Base-by-base conservation (phyloP, 306 rosid species). In the Vachellia collinsii region DNA sequence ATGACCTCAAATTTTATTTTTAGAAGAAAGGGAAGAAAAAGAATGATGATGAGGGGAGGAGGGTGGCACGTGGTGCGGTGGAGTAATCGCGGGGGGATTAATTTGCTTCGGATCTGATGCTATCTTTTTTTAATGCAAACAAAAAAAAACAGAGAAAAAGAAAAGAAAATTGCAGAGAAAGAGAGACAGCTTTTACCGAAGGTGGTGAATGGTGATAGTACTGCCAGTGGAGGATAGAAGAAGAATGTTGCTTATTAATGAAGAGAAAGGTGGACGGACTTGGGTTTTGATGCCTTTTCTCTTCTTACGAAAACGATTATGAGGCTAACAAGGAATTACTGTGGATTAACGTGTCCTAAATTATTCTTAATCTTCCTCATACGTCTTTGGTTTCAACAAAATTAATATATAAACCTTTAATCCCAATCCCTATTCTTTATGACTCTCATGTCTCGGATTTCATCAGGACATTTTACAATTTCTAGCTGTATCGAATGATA, bases 31-130 rank as follows among this genome's bases (percentile, higher is more conserved):
- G 58, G 34, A 29, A 51, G 58, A 48, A 22, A 0, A 72, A 66
- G 84, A 54, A 54, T 38, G 9, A 82, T 88, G 81, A 88, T 81
- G 87, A 58, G 51, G 77, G 80, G 9, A 70, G 70, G 43, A 79
- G 81, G 79, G 54, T 25, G 74, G 88, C 92, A 92, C 91, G 91
- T 93, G 97, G 72, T 75, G 58, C 42, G 59, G 71, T 81, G 80
- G 78, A 61, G 87, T 58, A 80, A 82, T 58, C 75, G 71, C 65
- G 71, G 20, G 12, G 46, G 74, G 75, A 69, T 83, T 79, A 83
- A 61, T 67, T 86, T 83, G 88, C 90, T 86, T 88, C 80, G 97
- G 98, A 94, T 94, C 97, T 92, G 98, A 70, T 74, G 92, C 90
- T 82, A 29, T 16, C 29, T 54, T 77, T 80, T 71, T 54, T 19